Evolutionary conservation across 331 rosid genomes (phyloP).

Genomic region (Malus hybrid): DNA sequence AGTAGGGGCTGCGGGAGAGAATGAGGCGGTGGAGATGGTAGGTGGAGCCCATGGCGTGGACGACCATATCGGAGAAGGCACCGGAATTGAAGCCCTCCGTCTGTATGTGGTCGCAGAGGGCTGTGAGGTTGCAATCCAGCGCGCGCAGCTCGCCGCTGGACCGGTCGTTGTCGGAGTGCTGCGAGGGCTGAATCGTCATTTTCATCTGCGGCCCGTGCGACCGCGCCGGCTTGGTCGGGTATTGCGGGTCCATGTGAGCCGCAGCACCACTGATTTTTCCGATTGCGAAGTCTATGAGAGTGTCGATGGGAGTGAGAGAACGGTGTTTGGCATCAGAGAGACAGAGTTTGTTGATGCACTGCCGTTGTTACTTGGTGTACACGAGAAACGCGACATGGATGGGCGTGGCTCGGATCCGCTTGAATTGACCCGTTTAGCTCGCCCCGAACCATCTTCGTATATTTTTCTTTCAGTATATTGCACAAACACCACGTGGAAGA

Average conservation of each 20-base stretch:
- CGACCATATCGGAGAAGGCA: conserved; percentile 75
- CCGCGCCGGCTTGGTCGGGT: conserved; percentile 17
- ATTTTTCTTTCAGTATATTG: background rate
- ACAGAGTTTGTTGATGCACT: background rate
- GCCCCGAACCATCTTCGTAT: background rate
- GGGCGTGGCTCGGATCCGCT: background rate
- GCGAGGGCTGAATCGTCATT: conserved; percentile 57
- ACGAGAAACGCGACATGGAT: background rate
- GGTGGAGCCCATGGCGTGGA: conserved; percentile 80
- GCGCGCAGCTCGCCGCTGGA: conserved; percentile 63
- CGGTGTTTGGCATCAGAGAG: background rate
- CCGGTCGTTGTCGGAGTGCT: conserved; percentile 63
- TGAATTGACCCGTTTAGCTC: background rate
- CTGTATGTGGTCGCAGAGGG: conserved; percentile 91
- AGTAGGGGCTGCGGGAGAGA: conserved; percentile 96
- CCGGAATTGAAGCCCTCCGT: conserved; percentile 89
- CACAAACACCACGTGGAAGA: no score
- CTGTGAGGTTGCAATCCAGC: conserved; percentile 85
- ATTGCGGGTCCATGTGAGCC: conserved; percentile 25
- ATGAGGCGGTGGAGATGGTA: conserved; percentile 91
- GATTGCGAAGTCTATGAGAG: background rate
- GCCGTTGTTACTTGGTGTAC: background rate
- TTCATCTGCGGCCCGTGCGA: conserved; percentile 48
- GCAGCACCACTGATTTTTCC: background rate
- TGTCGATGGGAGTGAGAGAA: background rate